A percentile compares a stretch with the other conserved stretches of the same genome.
phyloP scores from a whole-genome alignment of 192 early-diverging fungal species.

The Umbelopsis vinacea region DNA sequence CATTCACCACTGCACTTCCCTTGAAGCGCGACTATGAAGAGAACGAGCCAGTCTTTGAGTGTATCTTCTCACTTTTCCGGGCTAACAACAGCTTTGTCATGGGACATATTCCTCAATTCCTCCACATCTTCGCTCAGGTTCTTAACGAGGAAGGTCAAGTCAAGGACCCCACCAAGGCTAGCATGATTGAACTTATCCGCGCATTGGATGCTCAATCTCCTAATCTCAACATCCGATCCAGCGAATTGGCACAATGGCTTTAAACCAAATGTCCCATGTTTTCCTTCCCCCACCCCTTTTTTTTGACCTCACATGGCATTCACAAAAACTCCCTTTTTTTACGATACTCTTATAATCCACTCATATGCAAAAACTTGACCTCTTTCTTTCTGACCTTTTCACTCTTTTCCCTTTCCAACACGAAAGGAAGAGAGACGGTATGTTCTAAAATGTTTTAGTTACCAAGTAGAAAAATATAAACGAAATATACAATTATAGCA shows the following conservation, averaged over 20 bases:
- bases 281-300: conserved; percentile 8
- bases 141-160: conserved; percentile 63
- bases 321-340: not conserved
- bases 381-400: not conserved
- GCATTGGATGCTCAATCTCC: conserved; percentile 56
- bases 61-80: conserved; percentile 68
- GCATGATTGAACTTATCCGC: conserved; percentile 62
- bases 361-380: conserved; percentile 5
- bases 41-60: conserved; percentile 76
- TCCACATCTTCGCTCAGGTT: conserved; percentile 62
- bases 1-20: conserved; percentile 69
- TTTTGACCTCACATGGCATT: not conserved
- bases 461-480: no score
- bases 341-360: conserved; percentile 10
- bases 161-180: conserved; percentile 52
- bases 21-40: conserved; percentile 78
- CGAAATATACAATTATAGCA: no score
- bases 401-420: not conserved
- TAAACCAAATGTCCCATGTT: conserved; percentile 24
- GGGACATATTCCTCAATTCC: conserved; percentile 52
- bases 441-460: no score
- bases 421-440: no score
- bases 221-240: conserved; percentile 40
- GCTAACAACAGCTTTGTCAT: conserved; percentile 53
- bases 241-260: conserved; percentile 41